phyloP scores from a whole-genome alignment of 306 rosid species.

The Quercus dentata region DNA sequence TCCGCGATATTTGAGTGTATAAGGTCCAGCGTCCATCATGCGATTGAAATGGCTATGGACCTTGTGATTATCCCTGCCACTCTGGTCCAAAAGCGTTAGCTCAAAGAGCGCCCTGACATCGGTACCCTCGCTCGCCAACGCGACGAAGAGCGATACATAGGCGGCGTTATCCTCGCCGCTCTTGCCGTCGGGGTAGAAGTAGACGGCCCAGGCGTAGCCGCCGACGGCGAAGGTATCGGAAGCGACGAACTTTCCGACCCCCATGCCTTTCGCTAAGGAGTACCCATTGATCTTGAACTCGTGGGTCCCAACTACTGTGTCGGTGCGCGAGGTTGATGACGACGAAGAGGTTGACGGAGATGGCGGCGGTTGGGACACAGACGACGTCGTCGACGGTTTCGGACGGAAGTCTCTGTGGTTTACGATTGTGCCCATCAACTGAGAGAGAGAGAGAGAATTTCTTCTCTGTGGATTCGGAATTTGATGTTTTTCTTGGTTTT shows the following conservation, averaged over 20 bases:
- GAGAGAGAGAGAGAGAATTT: not conserved
- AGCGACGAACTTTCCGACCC: conserved; percentile 51
- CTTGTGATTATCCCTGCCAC: conserved; percentile 53
- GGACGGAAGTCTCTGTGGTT: conserved; percentile 12
- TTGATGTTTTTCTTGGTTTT: not conserved
- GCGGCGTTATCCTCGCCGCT: conserved; percentile 49
- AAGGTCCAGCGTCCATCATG: conserved; percentile 57
- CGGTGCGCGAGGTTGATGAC: conserved; percentile 44
- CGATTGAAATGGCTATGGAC: conserved; percentile 60
- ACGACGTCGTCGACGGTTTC: conserved; percentile 21
- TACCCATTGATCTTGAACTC: conserved; percentile 51
- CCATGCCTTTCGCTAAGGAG: conserved; percentile 55
- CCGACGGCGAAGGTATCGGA: conserved; percentile 58
- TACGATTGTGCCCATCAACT: conserved; percentile 56
- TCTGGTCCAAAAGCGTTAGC: conserved; percentile 57
- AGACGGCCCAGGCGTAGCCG: conserved; percentile 58
- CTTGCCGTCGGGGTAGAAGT: conserved; percentile 70
- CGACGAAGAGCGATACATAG: conserved; percentile 57
- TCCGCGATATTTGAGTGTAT: conserved; percentile 59
- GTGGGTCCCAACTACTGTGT: conserved; percentile 53
- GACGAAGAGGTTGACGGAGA: not conserved
- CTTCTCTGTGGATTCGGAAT: not conserved
- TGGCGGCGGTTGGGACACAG: not conserved
- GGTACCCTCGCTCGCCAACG: conserved; percentile 54
- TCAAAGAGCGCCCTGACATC: conserved; percentile 60